Conservation (phyloP, 2,329 filamentous ascomycete genomes). For the Paecilomyces fulvus region DNA sequence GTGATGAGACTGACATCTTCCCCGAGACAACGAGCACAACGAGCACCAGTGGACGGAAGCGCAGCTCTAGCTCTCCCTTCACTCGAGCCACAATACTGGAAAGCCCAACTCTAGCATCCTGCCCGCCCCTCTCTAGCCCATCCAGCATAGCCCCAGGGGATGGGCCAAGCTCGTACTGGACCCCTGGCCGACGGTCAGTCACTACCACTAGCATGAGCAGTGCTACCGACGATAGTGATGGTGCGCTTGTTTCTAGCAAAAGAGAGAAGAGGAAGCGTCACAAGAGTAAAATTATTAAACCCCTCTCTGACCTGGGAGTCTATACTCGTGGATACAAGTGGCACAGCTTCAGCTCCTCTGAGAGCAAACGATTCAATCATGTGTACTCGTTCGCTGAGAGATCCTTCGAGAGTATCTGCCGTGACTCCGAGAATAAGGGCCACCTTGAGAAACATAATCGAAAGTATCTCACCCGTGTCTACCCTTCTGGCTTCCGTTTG, state of each 20-base stretch:
- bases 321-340: slow-evolving; percentile 74
- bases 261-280: slow-evolving; percentile 54
- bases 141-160: slow-evolving; percentile 46
- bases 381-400: slow-evolving; percentile 92
- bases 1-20: slow-evolving; percentile 36
- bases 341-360: slow-evolving; percentile 64
- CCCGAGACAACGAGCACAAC: slow-evolving; percentile 40
- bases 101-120: slow-evolving; percentile 41
- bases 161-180: slow-evolving; percentile 34
- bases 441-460: slow-evolving; percentile 84
- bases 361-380: slow-evolving; percentile 84
- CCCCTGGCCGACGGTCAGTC: slow-evolving; percentile 45
- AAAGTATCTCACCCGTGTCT: slow-evolving; percentile 85
- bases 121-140: slow-evolving; percentile 44
- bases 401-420: slow-evolving; percentile 73
- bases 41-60: slow-evolving; percentile 34
- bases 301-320: slow-evolving; percentile 77
- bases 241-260: slow-evolving; percentile 43
- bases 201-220: slow-evolving; percentile 49
- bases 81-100: slow-evolving; percentile 56
- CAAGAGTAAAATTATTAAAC: slow-evolving; percentile 75
- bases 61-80: slow-evolving; percentile 72
- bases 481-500: slow-evolving; percentile 73
- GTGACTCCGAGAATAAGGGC: slow-evolving; percentile 65
- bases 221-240: slow-evolving; percentile 71